Percentiles rank a stretch among this genome's conserved stretches.
phyloP scores from a whole-genome alignment of 371 early-diverging fungal species.

The Blakeslea trispora region DNA sequence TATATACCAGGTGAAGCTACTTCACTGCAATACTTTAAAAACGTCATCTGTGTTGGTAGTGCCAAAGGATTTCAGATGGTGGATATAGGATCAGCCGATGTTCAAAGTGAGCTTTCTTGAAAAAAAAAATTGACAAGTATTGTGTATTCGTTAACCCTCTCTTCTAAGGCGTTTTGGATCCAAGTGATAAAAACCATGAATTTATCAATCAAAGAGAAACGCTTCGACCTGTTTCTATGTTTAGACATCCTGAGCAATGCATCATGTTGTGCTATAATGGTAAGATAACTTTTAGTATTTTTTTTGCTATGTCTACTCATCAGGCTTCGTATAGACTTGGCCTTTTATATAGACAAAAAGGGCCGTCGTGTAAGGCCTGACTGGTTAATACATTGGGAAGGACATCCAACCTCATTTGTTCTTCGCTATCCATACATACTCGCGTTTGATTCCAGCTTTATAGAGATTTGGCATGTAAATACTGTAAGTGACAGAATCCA shows the following conservation, averaged over 20 bases:
- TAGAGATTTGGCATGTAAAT: slow-evolving; percentile 84
- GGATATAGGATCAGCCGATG: slow-evolving; percentile 78
- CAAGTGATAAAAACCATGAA: slow-evolving; percentile 40
- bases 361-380: slow-evolving; percentile 75
- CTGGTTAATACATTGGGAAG: slow-evolving; percentile 81
- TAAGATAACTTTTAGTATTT: too few relatives aligned
- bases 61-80: slow-evolving; percentile 94
- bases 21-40: slow-evolving; percentile 83
- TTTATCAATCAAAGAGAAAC: slow-evolving; percentile 33
- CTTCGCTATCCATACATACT: slow-evolving; percentile 79
- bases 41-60: slow-evolving; percentile 91
- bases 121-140: too few relatives aligned
- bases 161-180: slow-evolving; percentile 46
- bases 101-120: slow-evolving; percentile 30
- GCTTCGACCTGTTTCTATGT: slow-evolving; percentile 80
- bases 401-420: slow-evolving; percentile 72
- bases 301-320: too few relatives aligned
- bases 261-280: slow-evolving; percentile 89
- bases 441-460: slow-evolving; percentile 86
- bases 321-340: slow-evolving; percentile 72
- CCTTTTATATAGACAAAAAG: slow-evolving; percentile 89
- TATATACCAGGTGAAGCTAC: slow-evolving; percentile 90
- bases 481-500: slow-evolving; percentile 48
- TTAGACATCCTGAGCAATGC: slow-evolving; percentile 73
- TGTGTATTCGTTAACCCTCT: too few relatives aligned